These are phyloP conservation scores for Carex myosuroides DNA, from an alignment of 176 grass and related monocot species.

Conservation along the genomic window DNA sequence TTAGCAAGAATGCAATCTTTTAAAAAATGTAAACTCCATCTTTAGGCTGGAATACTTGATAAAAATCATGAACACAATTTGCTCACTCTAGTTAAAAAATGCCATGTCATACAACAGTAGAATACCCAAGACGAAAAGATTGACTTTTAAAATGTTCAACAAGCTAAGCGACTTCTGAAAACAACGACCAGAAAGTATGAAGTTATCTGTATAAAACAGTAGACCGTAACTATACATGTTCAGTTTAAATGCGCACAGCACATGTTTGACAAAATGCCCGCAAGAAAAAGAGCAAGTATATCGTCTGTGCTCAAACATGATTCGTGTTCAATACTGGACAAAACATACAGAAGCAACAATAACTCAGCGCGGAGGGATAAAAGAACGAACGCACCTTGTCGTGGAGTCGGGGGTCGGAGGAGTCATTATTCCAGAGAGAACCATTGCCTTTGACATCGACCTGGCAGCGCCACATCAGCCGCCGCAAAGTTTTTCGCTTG, in stretches of 20 bases:
- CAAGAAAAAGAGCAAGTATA: neutral
- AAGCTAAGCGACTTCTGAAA: neutral
- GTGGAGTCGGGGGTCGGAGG: conserved; percentile 43
- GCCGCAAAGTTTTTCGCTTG: neutral
- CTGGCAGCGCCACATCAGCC: conserved; percentile 64
- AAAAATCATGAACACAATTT: neutral
- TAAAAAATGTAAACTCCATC: neutral
- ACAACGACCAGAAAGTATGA: neutral
- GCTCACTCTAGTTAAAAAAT: neutral
- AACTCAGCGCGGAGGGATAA: neutral
- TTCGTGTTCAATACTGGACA: conserved; percentile 14
- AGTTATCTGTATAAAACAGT: neutral
- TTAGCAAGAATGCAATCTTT: neutral
- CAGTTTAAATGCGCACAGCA: neutral
- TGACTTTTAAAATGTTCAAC: neutral
- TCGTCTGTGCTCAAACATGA: neutral
- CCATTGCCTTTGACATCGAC: conserved; percentile 66
- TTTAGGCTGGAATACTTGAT: neutral
- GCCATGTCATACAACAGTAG: neutral
- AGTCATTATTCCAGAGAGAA: conserved; percentile 58
- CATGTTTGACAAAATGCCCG: conserved; percentile 23
- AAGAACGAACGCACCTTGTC: conserved; percentile 46
- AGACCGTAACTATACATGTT: neutral
- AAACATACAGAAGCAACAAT: neutral
- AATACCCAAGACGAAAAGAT: neutral